A percentile compares a stretch with the other conserved stretches of the same genome.
These are phyloP conservation scores for Elongisporangium undulatum DNA, from an alignment of 352 stramenopile genomes.

Conservation along the genomic window DNA sequence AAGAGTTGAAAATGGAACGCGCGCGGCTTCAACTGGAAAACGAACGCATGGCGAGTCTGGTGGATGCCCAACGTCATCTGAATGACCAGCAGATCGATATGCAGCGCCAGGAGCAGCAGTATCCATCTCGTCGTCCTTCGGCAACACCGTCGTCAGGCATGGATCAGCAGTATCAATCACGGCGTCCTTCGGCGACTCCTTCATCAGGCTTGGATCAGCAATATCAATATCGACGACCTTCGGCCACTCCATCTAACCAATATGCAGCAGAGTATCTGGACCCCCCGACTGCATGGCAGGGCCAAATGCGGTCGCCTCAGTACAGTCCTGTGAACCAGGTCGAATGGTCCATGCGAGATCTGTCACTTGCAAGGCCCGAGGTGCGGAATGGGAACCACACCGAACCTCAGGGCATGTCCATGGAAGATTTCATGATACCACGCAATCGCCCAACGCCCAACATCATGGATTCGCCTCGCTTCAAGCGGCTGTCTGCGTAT, in stretches of 20 bases:
- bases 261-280: not conserved
- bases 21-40: slow-evolving; percentile 69
- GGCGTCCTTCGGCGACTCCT: not conserved
- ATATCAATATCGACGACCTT: not conserved
- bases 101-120: slow-evolving; percentile 20
- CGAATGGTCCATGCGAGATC: not conserved
- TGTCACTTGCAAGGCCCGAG: not conserved
- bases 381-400: not conserved
- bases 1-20: slow-evolving; percentile 68
- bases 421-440: slow-evolving; percentile 51
- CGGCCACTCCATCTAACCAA: not conserved
- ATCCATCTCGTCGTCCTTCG: slow-evolving; percentile 1
- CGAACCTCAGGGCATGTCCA: slow-evolving; percentile 32
- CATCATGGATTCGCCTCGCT: slow-evolving; percentile 27
- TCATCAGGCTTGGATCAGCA: not conserved
- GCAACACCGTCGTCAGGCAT: not conserved
- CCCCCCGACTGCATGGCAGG: not conserved
- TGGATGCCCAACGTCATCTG: slow-evolving; percentile 55
- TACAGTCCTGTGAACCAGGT: not conserved
- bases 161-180: not conserved
- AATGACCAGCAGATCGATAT: slow-evolving; percentile 51
- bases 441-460: slow-evolving; percentile 19
- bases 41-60: slow-evolving; percentile 57
- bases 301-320: not conserved
- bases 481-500: slow-evolving; percentile 38